Evolutionary conservation across 2,329 filamentous ascomycete genomes (phyloP).

Genomic region (Cyphellophora europaea): DNA sequence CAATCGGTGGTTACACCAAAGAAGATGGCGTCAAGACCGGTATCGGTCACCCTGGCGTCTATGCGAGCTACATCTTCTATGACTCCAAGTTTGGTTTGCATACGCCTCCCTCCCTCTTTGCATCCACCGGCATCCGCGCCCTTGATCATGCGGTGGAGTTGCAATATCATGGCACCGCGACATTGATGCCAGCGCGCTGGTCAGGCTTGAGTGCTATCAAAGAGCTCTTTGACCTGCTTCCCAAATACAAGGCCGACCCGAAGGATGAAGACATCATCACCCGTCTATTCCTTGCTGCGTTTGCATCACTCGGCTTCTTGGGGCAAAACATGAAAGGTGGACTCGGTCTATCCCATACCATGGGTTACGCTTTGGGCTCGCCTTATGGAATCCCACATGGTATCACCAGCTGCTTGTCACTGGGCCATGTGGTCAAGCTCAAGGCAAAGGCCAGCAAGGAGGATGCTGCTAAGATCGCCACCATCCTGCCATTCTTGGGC

Average conservation of each 20-base stretch:
- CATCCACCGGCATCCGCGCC: constrained; percentile 43
- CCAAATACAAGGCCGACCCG: constrained; percentile 31
- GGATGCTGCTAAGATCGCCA: constrained; percentile 25
- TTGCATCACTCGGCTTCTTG: constrained; percentile 40
- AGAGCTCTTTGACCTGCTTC: constrained; percentile 39
- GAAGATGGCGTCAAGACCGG: constrained; percentile 42
- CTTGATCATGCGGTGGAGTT: constrained; percentile 48
- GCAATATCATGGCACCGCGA: constrained; percentile 42
- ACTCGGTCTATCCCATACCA: constrained; percentile 37
- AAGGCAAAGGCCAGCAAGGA: constrained; percentile 37
- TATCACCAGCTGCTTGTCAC: constrained; percentile 45
- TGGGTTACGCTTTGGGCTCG: constrained; percentile 44
- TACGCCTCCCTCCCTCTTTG: constrained; percentile 41
- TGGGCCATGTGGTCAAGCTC: constrained; percentile 45
- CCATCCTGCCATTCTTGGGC: constrained; percentile 18
- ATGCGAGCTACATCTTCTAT: constrained; percentile 28
- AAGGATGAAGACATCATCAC: constrained; percentile 39
- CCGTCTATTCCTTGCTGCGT: constrained; percentile 43
- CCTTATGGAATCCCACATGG: constrained; percentile 50
- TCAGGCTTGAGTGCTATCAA: constrained; percentile 35
- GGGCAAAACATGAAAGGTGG: constrained; percentile 42
- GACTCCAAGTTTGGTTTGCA: constrained; percentile 42
- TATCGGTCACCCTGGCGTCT: constrained; percentile 17
- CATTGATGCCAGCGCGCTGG: constrained; percentile 41
- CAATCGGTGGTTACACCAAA: constrained; percentile 42